These are phyloP conservation scores for Myochromella boudieri DNA, from an alignment of 768 basidiomycete species.

Conservation along the genomic window DNA sequence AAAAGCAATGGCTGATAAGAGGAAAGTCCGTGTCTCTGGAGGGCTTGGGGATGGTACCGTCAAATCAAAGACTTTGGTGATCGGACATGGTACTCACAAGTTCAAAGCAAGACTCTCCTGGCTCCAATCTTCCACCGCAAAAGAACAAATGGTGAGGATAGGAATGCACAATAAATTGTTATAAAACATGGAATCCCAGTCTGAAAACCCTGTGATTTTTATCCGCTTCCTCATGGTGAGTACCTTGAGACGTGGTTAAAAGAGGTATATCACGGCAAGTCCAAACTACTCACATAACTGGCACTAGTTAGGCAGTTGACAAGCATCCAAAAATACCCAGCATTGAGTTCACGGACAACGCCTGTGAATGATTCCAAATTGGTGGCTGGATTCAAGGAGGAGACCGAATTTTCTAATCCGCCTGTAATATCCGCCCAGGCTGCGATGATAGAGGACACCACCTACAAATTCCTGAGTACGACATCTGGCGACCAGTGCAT, in stretches of 20 bases:
- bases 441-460: conserved; percentile 92
- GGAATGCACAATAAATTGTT: conserved; percentile 96
- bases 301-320: conserved; percentile 89
- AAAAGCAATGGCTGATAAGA: conserved; percentile 88
- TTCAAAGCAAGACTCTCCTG: conserved; percentile 72
- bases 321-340: conserved; percentile 97
- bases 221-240: conserved; percentile 96
- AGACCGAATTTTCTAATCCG: conserved; percentile 24
- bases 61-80: neutral
- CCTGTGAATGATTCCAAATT: conserved; percentile 40
- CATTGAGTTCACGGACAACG: conserved; percentile 54
- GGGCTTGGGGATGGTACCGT: conserved; percentile 59
- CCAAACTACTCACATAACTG: conserved; percentile 67
- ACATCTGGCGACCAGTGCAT: neutral
- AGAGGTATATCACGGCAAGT: conserved; percentile 1
- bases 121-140: conserved; percentile 90
- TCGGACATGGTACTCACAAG: conserved; percentile 65
- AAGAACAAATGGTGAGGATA: conserved; percentile 76
- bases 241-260: conserved; percentile 50
- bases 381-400: neutral
- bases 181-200: conserved; percentile 99
- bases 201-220: conserved; percentile 91
- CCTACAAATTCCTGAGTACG: conserved; percentile 39
- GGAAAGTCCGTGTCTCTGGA: conserved; percentile 68
- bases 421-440: conserved; percentile 87